phyloP scores from a whole-genome alignment of 805 yeast species.

The Sporopachydermia lactativora region DNA sequence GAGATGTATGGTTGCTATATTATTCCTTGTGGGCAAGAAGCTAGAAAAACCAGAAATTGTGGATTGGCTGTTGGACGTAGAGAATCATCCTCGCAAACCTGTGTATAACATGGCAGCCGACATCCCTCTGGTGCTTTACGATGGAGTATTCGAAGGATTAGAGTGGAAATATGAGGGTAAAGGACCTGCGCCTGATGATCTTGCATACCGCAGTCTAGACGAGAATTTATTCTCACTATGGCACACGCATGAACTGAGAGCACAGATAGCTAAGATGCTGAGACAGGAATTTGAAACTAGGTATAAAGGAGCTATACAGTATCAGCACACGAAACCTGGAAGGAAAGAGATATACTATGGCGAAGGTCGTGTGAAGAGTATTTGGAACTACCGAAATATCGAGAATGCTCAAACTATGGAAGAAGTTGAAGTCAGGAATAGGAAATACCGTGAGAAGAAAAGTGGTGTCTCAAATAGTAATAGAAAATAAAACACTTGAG shows the following conservation, averaged over 20 bases:
- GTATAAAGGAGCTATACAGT: neutral
- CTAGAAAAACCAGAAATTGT: constrained; percentile 51
- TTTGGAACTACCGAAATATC: neutral
- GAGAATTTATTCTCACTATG: neutral
- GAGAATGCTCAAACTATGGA: neutral
- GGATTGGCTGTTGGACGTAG: constrained; percentile 41
- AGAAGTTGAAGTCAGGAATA: neutral
- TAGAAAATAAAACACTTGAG: no score
- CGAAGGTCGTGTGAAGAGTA: neutral
- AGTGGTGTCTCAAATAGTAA: no score
- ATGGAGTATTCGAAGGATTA: constrained; percentile 57
- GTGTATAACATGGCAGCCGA: constrained; percentile 83
- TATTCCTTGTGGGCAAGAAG: constrained; percentile 69
- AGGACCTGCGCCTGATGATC: constrained; percentile 12
- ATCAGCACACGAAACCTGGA: neutral
- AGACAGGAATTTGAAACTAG: neutral
- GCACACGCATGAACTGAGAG: neutral
- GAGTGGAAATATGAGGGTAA: constrained; percentile 38
- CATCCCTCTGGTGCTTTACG: constrained; percentile 72
- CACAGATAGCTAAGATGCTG: neutral
- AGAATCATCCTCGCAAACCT: constrained; percentile 51
- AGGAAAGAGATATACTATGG: neutral
- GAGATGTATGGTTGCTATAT: constrained; percentile 80
- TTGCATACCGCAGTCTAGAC: neutral
- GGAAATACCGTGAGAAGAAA: neutral